These are phyloP conservation scores for Maudiozyma bulderi DNA, from an alignment of 805 yeast species.

Conservation along the genomic window DNA sequence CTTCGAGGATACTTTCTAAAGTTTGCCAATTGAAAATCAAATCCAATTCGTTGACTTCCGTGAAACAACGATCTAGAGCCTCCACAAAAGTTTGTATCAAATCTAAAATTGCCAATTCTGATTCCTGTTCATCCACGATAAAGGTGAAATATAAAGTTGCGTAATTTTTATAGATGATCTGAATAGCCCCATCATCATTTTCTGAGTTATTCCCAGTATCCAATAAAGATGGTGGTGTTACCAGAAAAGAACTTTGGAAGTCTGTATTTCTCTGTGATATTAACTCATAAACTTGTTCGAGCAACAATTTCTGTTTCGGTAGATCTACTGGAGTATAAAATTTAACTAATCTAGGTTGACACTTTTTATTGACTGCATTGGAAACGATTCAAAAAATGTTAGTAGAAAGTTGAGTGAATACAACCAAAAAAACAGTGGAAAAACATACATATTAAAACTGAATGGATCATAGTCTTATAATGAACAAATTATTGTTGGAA, in stretches of 20 bases:
- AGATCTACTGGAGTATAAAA: conserved; percentile 89
- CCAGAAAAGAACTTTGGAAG: conserved; percentile 77
- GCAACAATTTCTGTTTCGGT: conserved; percentile 65
- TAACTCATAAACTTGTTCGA: conserved; percentile 73
- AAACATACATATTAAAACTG: conserved; percentile 2
- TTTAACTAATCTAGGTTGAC: conserved; percentile 79
- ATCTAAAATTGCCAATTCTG: conserved; percentile 88
- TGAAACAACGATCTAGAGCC: conserved; percentile 84
- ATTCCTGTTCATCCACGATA: conserved; percentile 91
- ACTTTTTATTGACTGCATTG: conserved; percentile 67
- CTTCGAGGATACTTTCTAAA: conserved; percentile 80
- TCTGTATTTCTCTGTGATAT: conserved; percentile 57
- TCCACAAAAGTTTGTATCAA: conserved; percentile 95
- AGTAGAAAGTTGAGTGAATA: background rate
- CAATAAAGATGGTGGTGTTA: conserved; percentile 70
- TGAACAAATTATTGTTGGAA: background rate
- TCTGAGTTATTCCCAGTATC: conserved; percentile 15
- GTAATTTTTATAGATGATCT: conserved; percentile 86
- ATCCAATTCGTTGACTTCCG: conserved; percentile 90
- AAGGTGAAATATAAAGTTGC: conserved; percentile 95
- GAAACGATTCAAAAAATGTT: background rate
- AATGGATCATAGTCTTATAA: background rate
- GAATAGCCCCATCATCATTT: conserved; percentile 54
- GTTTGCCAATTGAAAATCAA: conserved; percentile 99
- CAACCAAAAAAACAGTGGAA: background rate